Evolutionary conservation across 768 basidiomycete species (phyloP), one percentile per base, ranked within the genome.

Genomic region (Hypsizygus marmoreus): DNA sequence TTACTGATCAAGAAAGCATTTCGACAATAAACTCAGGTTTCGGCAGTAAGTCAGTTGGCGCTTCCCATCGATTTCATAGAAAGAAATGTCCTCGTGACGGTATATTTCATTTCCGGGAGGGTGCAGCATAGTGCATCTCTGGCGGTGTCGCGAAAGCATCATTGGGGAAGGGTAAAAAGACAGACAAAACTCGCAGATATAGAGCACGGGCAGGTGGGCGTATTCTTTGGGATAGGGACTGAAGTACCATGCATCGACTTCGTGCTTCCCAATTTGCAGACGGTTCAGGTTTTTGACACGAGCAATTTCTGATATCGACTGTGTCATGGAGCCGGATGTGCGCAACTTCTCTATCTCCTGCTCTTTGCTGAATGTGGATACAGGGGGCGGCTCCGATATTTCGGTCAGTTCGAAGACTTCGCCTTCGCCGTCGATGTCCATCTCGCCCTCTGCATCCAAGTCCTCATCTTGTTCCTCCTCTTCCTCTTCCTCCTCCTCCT

Each of bases 241-340:
- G 76, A 98, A 98, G 69, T 99, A 99, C 97, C 97, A 99, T n/a
- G 97, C 88, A 58, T 99, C 97, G 56, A 99, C 91, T 70, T 97
- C 92, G 72, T 97, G 87, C 64, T 81, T 84, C 46, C 97, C 97
- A 50, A 99, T 98, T 65, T 95, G 93, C 22, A 99, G 79, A 47
- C 90, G 85, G 66, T 98, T 97, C 56, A 99, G 78, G 65, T 99
- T 99, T 76, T 98, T 98, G 59, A 99, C 97, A 41, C 97, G 86
- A 13, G 95, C 89, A 57, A 99, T 88, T 72, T 99, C 97, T 40
- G 93, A 95, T 50, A 97, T 91, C 37, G 91, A 92, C 68, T 99
- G 97, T 4, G 97, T 98, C 95, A 99, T 98, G 23, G 94, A 97
- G 9, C 97, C 97, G 9, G 92, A 92, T 13, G 94, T 95, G 16